Evolutionary conservation across 2,329 filamentous ascomycete species (phyloP), one percentile per base, ranked within the genome.

Genomic region (Aureobasidium namibiae): DNA sequence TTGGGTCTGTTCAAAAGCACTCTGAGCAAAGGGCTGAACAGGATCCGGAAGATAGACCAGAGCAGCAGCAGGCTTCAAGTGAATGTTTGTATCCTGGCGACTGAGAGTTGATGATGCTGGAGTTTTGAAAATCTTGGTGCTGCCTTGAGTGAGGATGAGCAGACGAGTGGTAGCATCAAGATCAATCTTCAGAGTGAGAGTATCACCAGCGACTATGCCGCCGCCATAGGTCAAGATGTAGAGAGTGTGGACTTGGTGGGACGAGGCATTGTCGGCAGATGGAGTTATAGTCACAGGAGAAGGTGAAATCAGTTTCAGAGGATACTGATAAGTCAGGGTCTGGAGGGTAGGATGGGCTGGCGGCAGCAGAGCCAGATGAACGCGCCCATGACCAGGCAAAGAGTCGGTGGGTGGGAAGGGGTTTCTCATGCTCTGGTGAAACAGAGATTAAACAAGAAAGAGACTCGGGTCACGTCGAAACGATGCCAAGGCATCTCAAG

Each of bases 41-140:
- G 94, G 94, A 70, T 99, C 94, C 0, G 94, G 94, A 11, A 97
- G 81, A 62, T 85, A 85, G 65, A 80, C 80, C 45, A 86, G 70
- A 24, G 80, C 81, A 21, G 81, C 75, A 61, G 75, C 73, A 16
- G 74, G 66, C 38, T 72, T 74, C 16, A 85, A 68, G 45, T 70
- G 68, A 8, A 82, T 78, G 36, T 74, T 74, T 67, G 82, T 75
- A 29, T 60, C 60, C 59, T 72, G 70, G 41, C 63, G 67, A 52
- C 69, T 72, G 23, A 69, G 31, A 7, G 75, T 59, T 50, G 68
- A 70, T 52, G 75, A 74, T 58, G 77, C 75, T 49, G 82, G 72
- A 0, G 90, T 88, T 70, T 94, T 95, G 81, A 96, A 97, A 66
- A 99, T 85, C 76, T 97, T 99, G 61, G 94, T 97, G 74, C 91